Conservation (phyloP, 1,284 basidiomycete species). For the Irpex lacteus region DNA sequence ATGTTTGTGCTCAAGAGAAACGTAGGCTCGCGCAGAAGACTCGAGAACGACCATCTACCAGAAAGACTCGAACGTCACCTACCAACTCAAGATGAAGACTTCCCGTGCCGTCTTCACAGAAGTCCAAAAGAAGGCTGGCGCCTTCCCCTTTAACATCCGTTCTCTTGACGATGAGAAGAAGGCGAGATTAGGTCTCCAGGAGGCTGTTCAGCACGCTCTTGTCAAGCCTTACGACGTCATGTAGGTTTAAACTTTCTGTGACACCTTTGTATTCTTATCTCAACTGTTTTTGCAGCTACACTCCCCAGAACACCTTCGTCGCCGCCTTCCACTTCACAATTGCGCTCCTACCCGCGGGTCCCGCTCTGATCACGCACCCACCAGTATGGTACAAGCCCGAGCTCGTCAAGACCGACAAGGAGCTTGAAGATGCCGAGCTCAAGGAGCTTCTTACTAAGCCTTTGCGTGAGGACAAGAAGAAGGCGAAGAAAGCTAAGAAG, state of each 20-base stretch:
- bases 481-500: constrained; percentile 78
- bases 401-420: constrained; percentile 85
- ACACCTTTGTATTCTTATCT: neutral
- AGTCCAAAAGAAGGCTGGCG: constrained; percentile 96
- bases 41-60: constrained; percentile 93
- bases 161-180: constrained; percentile 94
- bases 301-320: constrained; percentile 76
- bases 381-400: constrained; percentile 93
- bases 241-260: constrained; percentile 42
- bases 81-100: constrained; percentile 98
- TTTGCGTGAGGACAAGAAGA: constrained; percentile 90
- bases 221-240: constrained; percentile 90
- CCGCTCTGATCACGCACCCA: constrained; percentile 80
- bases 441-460: constrained; percentile 77
- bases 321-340: constrained; percentile 97
- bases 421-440: constrained; percentile 84
- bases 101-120: constrained; percentile 94
- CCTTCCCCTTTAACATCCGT: constrained; percentile 97
- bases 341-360: constrained; percentile 83
- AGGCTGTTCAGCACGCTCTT: constrained; percentile 91
- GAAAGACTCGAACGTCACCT: constrained; percentile 83
- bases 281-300: constrained; percentile 52
- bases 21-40: constrained; percentile 81
- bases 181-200: constrained; percentile 92
- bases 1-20: neutral